A percentile compares a stretch with the other conserved stretches of the same genome.
Evolutionary conservation across 441 rosid species (phyloP).

Genomic region (Biscutella laevigata): DNA sequence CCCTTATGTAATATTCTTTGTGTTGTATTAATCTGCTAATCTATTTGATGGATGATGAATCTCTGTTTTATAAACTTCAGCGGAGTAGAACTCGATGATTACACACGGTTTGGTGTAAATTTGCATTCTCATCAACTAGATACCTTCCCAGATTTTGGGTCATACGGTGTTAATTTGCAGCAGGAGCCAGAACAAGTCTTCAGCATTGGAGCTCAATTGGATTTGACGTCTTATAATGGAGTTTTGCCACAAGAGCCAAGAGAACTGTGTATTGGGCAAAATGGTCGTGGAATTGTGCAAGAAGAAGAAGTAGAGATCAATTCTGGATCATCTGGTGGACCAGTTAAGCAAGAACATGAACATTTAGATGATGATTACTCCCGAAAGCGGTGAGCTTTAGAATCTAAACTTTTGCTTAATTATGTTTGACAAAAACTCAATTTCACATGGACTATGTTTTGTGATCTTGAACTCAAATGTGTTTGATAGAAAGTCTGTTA

Average conservation of each 20-base stretch:
- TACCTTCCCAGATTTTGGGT: slow-evolving; percentile 15
- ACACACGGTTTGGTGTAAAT: slow-evolving; percentile 20
- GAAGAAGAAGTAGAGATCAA: slow-evolving; percentile 18
- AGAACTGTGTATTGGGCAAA: not conserved
- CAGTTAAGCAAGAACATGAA: slow-evolving; percentile 23
- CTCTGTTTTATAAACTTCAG: not conserved
- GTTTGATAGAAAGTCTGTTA: slow-evolving; percentile 5
- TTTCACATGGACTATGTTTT: too few relatives aligned
- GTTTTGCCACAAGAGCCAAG: slow-evolving; percentile 1
- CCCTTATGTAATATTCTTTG: slow-evolving; percentile 1
- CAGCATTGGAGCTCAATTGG: slow-evolving; percentile 12
- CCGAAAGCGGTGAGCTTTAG: slow-evolving; percentile 17
- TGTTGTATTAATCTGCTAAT: not conserved
- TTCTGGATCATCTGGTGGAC: slow-evolving; percentile 22
- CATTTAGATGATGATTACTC: slow-evolving; percentile 23
- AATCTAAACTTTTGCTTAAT: not conserved
- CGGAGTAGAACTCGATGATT: slow-evolving; percentile 26
- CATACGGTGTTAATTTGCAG: slow-evolving; percentile 18
- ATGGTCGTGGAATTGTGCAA: slow-evolving; percentile 10
- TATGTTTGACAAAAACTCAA: too few relatives aligned
- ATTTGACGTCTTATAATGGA: slow-evolving; percentile 11
- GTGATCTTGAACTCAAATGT: not conserved
- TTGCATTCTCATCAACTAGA: slow-evolving; percentile 13
- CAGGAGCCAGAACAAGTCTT: not conserved
- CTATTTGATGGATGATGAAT: slow-evolving; percentile 1